phyloP scores from a whole-genome alignment of 108 stramenopile genomes.

The Fragilaria crotonensis region DNA sequence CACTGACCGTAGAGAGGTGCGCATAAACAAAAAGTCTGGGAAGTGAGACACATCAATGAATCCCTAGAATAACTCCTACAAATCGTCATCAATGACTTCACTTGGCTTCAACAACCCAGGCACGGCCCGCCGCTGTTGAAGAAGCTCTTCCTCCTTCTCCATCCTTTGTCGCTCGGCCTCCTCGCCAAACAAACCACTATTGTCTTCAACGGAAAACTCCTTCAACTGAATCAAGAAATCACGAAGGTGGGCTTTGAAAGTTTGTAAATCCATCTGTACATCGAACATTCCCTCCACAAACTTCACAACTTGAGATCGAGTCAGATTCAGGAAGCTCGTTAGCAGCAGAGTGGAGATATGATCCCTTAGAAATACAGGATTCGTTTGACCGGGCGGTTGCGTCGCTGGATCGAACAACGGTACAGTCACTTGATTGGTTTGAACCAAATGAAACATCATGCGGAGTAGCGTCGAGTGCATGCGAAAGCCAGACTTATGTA shows the following conservation, averaged over 20 bases:
- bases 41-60: too few relatives aligned
- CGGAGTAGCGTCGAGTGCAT: slow-evolving; percentile 97
- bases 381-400: slow-evolving; percentile 75
- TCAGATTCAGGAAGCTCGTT: slow-evolving; percentile 92
- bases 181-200: slow-evolving; percentile 89
- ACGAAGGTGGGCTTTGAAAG: slow-evolving; percentile 97
- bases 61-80: too few relatives aligned
- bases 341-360: slow-evolving; percentile 88
- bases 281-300: slow-evolving; percentile 99
- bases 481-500: slow-evolving; percentile 98
- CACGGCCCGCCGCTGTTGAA: slow-evolving; percentile 83
- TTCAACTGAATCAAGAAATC: slow-evolving; percentile 98
- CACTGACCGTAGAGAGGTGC: too few relatives aligned
- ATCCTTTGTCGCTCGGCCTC: slow-evolving; percentile 73
- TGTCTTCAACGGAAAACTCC: slow-evolving; percentile 97
- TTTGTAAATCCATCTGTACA: slow-evolving; percentile 87
- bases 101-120: slow-evolving; percentile 96
- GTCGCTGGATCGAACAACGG: slow-evolving; percentile 85
- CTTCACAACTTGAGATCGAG: slow-evolving; percentile 75
- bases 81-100: slow-evolving; percentile 92
- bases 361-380: slow-evolving; percentile 83
- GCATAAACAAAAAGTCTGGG: too few relatives aligned
- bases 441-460: slow-evolving; percentile 93
- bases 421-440: slow-evolving; percentile 90
- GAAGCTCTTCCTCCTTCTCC: slow-evolving; percentile 53